These are phyloP conservation scores for Nothopassalora personata DNA, from an alignment of 2,329 filamentous ascomycete species.

Conservation along the genomic window DNA sequence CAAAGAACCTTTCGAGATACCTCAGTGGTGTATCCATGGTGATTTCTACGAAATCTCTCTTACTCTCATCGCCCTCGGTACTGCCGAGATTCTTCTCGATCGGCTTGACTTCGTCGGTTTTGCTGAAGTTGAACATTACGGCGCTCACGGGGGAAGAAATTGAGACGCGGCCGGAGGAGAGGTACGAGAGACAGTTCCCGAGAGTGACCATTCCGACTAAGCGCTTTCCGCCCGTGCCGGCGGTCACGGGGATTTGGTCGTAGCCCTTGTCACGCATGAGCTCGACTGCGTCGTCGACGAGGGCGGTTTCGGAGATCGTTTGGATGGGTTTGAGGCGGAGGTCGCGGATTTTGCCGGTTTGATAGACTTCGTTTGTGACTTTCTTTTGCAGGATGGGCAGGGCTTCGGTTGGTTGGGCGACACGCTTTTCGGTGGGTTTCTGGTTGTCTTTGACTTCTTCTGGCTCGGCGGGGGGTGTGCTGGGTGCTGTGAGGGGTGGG, in stretches of 20 bases:
- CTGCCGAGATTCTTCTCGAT: conserved; percentile 63
- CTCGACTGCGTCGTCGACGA: conserved; percentile 85
- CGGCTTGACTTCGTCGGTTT: conserved; percentile 83
- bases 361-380: conserved; percentile 60
- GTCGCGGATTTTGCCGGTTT: conserved; percentile 70
- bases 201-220: conserved; percentile 91
- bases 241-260: conserved; percentile 90
- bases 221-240: conserved; percentile 56
- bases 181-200: conserved; percentile 86
- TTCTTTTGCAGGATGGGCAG: conserved; percentile 35
- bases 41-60: conserved; percentile 82
- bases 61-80: conserved; percentile 36
- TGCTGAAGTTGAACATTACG: conserved; percentile 95
- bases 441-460: conserved; percentile 10
- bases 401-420: background rate
- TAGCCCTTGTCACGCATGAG: conserved; percentile 98
- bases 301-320: conserved; percentile 64
- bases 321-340: conserved; percentile 91
- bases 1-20: conserved; percentile 84
- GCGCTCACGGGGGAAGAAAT: conserved; percentile 69
- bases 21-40: conserved; percentile 81
- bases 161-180: conserved; percentile 74
- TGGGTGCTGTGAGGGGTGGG: conserved; percentile 41
- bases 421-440: conserved; percentile 14
- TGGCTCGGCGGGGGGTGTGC: conserved; percentile 30